These are phyloP conservation scores for Gracilaria gracilis DNA, from an alignment of 23 red algal genomes.

Conservation along the genomic window DNA sequence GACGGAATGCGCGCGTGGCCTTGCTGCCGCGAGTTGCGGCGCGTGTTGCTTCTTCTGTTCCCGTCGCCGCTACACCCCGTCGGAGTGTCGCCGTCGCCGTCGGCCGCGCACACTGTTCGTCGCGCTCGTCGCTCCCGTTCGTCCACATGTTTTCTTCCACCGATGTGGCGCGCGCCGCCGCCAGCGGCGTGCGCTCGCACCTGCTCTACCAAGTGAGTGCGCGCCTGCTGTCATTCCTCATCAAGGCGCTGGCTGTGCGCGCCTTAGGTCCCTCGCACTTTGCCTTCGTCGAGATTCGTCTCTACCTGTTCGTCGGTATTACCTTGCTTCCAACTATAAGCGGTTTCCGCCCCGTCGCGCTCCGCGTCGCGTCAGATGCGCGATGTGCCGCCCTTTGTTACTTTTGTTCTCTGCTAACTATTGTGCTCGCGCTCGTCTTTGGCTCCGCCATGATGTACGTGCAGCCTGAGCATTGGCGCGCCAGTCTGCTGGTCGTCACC, in stretches of 20 bases:
- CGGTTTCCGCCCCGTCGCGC: slow-evolving; percentile 73
- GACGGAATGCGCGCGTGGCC: not conserved
- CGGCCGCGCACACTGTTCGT: not conserved
- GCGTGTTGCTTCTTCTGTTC: slow-evolving; percentile 17
- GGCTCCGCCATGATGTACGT: slow-evolving; percentile 32
- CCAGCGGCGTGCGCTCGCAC: slow-evolving; percentile 50
- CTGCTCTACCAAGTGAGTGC: slow-evolving; percentile 59
- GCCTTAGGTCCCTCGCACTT: slow-evolving; percentile 73
- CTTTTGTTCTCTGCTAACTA: slow-evolving; percentile 32
- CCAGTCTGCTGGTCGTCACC: slow-evolving; percentile 24
- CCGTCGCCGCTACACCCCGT: slow-evolving; percentile 16
- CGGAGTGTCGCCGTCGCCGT: not conserved
- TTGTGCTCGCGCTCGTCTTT: slow-evolving; percentile 32
- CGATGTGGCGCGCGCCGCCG: slow-evolving; percentile 57
- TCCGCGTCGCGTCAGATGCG: slow-evolving; percentile 43
- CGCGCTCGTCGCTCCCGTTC: not conserved
- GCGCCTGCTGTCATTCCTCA: slow-evolving; percentile 69
- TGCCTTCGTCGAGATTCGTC: slow-evolving; percentile 77
- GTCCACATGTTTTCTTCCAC: not conserved
- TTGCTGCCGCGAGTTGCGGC: slow-evolving; percentile 35
- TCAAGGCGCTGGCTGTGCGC: slow-evolving; percentile 76
- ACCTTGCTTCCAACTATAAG: slow-evolving; percentile 66
- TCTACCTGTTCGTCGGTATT: slow-evolving; percentile 68
- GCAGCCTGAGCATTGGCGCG: slow-evolving; percentile 8
- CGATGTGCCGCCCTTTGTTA: slow-evolving; percentile 33